Evolutionary conservation across 306 rosid genomes (phyloP).

Genomic region (Hippophae tibetana): DNA sequence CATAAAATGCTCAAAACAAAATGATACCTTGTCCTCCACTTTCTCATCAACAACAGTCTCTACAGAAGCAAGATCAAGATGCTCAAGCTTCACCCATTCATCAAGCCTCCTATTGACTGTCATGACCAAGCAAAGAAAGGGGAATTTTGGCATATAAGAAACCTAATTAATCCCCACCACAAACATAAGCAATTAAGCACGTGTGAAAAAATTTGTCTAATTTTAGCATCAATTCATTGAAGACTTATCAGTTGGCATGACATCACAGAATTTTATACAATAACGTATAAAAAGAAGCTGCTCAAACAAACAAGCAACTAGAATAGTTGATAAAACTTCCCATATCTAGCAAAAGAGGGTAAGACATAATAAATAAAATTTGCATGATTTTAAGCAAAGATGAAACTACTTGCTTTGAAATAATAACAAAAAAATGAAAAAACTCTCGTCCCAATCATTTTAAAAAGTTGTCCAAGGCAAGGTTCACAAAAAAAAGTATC

Average conservation of each 20-base stretch:
- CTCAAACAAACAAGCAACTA: too few relatives aligned
- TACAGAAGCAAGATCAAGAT: slow-evolving; percentile 90
- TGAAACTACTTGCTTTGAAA: too few relatives aligned
- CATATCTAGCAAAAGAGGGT: too few relatives aligned
- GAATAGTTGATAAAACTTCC: too few relatives aligned
- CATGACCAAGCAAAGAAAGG: slow-evolving; percentile 6
- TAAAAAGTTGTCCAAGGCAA: too few relatives aligned
- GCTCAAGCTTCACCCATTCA: slow-evolving; percentile 99
- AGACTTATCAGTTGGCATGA: not conserved
- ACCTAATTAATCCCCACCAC: not conserved
- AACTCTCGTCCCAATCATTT: too few relatives aligned
- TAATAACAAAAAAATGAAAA: too few relatives aligned
- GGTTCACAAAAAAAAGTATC: too few relatives aligned
- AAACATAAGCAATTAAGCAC: not conserved
- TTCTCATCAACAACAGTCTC: slow-evolving; percentile 97
- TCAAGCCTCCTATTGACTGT: slow-evolving; percentile 98
- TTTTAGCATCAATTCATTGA: not conserved
- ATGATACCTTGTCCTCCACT: slow-evolving; percentile 90
- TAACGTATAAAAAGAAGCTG: too few relatives aligned
- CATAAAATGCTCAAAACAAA: not conserved
- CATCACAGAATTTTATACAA: not conserved
- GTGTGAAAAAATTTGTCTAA: not conserved
- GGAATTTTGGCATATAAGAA: not conserved
- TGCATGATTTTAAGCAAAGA: too few relatives aligned
- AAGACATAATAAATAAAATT: too few relatives aligned